Evolutionary conservation across 2,329 filamentous ascomycete genomes (phyloP), one percentile per base, ranked within the genome.

Genomic region (Onygenales sp.): DNA sequence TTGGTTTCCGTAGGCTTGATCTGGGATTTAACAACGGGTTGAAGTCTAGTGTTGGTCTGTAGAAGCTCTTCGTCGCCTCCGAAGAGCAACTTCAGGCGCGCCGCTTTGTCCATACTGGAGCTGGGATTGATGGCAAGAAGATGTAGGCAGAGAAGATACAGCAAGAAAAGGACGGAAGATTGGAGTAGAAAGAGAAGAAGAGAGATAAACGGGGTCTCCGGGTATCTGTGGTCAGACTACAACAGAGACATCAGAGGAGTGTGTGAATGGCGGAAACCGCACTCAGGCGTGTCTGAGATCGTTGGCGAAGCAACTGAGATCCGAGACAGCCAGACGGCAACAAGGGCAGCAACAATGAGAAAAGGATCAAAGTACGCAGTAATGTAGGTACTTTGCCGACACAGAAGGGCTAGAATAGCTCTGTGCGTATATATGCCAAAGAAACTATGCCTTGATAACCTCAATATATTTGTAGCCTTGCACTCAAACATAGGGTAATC

Each of bases 11-110:
- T 8, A 3, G 36, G 14, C n/a, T 31, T 17, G 21, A 14, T 5
- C 7, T 10, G 8, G 38, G 21, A 17, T 44, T 38, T 31, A 36
- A 44, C 6, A 5, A 17, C 8, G 38, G 51, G 8, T 3, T 54
- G 49, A 17, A 58, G 39, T 14, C 52, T 51, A n/a, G 54, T 45
- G 49, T 60, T 36, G 21, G 17, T 43, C 39, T 43, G 31, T 1
- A 67, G 50, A 33, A 69, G 57, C 9, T 46, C 45, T 35, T 58
- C 55, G 45, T 69, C 63, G 4, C 59, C 50, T 7, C 53, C 48
- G 48, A 70, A 68, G 41, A 69, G 61, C 32, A 69, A 49, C 31
- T 58, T 58, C 11, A 69, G 58, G 17, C 66, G 62, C 17, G 60
- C 58, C 31, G 13, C 13, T 36, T 50, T 54, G n/a, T 60, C 58